Evolutionary conservation across 768 basidiomycete genomes (phyloP).

Genomic region (Auriculariales sp.): DNA sequence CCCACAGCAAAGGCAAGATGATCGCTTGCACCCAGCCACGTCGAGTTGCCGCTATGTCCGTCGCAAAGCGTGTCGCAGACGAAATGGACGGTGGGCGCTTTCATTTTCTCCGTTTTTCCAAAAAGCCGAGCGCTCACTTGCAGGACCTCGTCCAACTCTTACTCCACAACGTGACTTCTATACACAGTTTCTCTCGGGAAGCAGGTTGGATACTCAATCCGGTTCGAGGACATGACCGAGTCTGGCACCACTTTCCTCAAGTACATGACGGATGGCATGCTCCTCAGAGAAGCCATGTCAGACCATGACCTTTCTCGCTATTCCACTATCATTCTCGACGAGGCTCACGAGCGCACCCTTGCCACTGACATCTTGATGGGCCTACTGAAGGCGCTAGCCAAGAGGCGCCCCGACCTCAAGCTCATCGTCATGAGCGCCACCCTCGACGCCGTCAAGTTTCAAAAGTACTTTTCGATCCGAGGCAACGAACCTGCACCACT

Average conservation of each 20-base stretch:
- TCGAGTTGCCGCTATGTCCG: conserved; percentile 94
- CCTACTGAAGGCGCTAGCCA: conserved; percentile 72
- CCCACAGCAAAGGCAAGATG: conserved; percentile 77
- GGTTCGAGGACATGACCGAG: conserved; percentile 95
- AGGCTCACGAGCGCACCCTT: conserved; percentile 95
- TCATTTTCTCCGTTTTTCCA: not conserved
- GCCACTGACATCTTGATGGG: conserved; percentile 99
- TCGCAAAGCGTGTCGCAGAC: conserved; percentile 95
- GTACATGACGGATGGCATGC: conserved; percentile 99
- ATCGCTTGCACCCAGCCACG: conserved; percentile 96
- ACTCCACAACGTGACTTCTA: conserved; percentile 1
- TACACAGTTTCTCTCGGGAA: conserved; percentile 72
- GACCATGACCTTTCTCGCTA: conserved; percentile 80
- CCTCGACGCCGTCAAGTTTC: conserved; percentile 91
- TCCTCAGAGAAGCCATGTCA: conserved; percentile 96
- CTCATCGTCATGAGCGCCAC: conserved; percentile 98
- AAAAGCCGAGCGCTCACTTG: conserved; percentile 2
- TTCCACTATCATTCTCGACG: conserved; percentile 96
- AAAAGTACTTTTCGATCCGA: conserved; percentile 71
- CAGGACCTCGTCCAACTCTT: not conserved
- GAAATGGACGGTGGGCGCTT: conserved; percentile 77
- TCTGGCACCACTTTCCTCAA: conserved; percentile 87
- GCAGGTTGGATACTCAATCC: conserved; percentile 94
- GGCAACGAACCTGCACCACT: conserved; percentile 43
- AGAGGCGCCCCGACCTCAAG: conserved; percentile 76